These are phyloP conservation scores for Dipteronia dyeriana DNA, from an alignment of 345 rosid genomes.

Conservation along the genomic window DNA sequence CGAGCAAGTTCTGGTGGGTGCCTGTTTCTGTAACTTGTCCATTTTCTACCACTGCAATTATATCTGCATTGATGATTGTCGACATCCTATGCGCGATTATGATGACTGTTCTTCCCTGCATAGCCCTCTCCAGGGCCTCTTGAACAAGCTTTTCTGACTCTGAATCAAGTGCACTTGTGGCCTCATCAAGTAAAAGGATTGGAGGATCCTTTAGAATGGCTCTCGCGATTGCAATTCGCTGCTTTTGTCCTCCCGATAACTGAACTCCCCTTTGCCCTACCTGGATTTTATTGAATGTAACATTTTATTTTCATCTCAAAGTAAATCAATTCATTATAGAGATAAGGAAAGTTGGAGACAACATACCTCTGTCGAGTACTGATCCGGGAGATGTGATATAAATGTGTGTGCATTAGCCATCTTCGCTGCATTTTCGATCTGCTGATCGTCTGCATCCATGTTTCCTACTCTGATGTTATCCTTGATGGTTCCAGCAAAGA, in stretches of 20 bases:
- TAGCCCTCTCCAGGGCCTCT: constrained; percentile 62
- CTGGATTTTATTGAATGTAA: constrained; percentile 24
- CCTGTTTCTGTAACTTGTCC: constrained; percentile 61
- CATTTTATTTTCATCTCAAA: not conserved
- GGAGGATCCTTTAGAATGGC: constrained; percentile 68
- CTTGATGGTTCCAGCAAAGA: constrained; percentile 58
- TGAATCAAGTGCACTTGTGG: constrained; percentile 72
- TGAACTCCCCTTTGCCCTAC: constrained; percentile 71
- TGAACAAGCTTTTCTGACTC: constrained; percentile 64
- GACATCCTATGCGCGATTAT: constrained; percentile 66
- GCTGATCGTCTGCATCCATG: constrained; percentile 48
- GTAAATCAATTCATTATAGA: too few relatives aligned
- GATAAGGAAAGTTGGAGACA: not conserved
- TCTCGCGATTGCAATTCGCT: constrained; percentile 68
- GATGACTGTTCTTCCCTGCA: constrained; percentile 60
- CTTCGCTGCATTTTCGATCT: constrained; percentile 46
- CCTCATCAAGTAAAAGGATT: constrained; percentile 68
- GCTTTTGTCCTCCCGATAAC: constrained; percentile 72
- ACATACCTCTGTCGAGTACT: constrained; percentile 49
- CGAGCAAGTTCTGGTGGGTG: constrained; percentile 53
- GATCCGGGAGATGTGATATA: constrained; percentile 54
- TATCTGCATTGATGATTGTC: constrained; percentile 57
- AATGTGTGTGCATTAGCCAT: constrained; percentile 62
- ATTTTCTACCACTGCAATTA: constrained; percentile 52
- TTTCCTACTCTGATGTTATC: constrained; percentile 66